Base-by-base conservation (phyloP, 148 eudicot species). In the Persicaria tinctoria region DNA sequence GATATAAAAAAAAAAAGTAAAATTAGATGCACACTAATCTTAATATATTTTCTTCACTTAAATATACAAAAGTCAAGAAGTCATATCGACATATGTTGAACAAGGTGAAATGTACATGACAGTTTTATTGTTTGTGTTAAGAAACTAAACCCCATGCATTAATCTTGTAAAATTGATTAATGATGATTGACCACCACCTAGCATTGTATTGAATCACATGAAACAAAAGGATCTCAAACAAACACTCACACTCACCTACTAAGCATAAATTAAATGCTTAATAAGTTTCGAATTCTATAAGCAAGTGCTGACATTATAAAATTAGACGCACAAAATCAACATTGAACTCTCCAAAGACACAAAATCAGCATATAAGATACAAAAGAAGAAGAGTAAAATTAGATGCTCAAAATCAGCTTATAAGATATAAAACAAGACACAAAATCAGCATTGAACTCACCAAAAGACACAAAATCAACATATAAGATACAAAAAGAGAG, bases 31-130 rank as follows among this genome's bases (percentile, higher is more conserved):
- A 23, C 27, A 23, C 27, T 23, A 23, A 23, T 23, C 27, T 23
- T 1, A 23, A 23, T 23, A 23, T 23, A 23, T 23, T 81, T 83
- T 89, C 80, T 86, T 94, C 78, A 94, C 98, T 97, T 94, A 66
- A 73, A 44, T 59, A 69, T 17, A 38, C 12, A 59, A 45, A 18
- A 76, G 44, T 6, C 55, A 27, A 18, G 38, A 5, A 57, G 27
- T 53, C 8, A 27, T 57, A 18, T 57, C 6, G 8, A 23, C 63
- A 57, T 38, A 57, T 18, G 3, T 57, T 14, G 8, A 14, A 53
- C 56, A 51, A 51, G 13, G 16, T 4, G n/a, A 53, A 53, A 53
- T 1, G 27, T 23, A 23, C 16, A 53, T 5, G 17, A 32, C 56
- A 53, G 3, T 53, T 53, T 53, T 14, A 53, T 53, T 53, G 16